Base-by-base conservation (phyloP, 2,329 filamentous ascomycete species). In the Phoma herbarum region DNA sequence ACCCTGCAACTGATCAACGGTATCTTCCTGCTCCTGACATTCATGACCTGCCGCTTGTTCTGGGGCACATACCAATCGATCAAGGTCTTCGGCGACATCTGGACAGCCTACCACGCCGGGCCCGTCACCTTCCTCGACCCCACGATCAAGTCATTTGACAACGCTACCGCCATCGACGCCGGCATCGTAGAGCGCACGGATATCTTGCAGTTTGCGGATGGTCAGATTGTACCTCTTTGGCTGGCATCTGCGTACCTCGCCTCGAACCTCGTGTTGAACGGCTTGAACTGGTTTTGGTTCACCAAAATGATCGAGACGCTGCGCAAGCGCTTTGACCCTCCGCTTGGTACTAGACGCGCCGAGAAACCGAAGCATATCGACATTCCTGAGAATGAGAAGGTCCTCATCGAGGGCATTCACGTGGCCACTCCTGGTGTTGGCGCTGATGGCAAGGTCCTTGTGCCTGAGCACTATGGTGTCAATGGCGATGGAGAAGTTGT, bases 231-330 rank as follows among this genome's bases (percentile, higher is more conserved):
- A 3, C 91, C 91, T 0, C 29, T 86, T 1, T 94, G 91, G 91
- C 81, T 95, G 22, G 87, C 86, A 1, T 78, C 76, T 14, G 79
- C 86, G 26, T 95, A 95, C 71, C 77, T 93, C 7, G 82, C 82
- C 10, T 88, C 86, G 71, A 95, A 95, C 75, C 52, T 91, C 20
- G 85, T 85, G 0, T 83, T 96, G 25, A 94, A 93, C 71, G 82
- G 84, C 12, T 80, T 96, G 51, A 96, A 96, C 78, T 88, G 91
- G 70, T 91, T 89, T 78, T 96, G 92, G 92, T 95, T 94, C 74
- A 83, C 87, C 71, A 92, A 92, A 84, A 96, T 96, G 92, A 88
- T 96, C 62, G 83, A 86, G 59, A 90, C 91, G 9, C 86, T 95
- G 12, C 83, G 88, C 59, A 93, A 91, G 80, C 84, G 91, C 25